Evolutionary conservation across 331 rosid genomes (phyloP).

Genomic region (Malus hybrid): DNA sequence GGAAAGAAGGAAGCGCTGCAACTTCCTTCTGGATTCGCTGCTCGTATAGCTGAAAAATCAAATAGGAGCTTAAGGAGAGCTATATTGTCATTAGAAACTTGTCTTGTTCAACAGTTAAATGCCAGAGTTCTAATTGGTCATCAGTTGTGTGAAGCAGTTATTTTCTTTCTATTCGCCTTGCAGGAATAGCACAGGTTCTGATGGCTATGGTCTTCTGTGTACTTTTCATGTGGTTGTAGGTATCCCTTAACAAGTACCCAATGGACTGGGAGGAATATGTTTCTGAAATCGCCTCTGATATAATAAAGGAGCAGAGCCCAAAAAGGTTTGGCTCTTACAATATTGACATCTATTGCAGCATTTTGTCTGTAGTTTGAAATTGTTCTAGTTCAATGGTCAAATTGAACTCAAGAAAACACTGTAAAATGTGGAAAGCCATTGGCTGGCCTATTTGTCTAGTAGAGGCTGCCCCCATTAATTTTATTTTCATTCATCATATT

Average conservation of each 20-base stretch:
- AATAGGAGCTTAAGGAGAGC: conserved; percentile 86
- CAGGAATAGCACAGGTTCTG: conserved; percentile 7
- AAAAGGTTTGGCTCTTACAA: conserved; percentile 48
- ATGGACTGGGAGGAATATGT: conserved; percentile 98
- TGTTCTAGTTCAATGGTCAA: neutral
- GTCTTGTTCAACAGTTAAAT: conserved; percentile 85
- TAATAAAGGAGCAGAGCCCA: conserved; percentile 97
- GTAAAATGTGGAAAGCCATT: neutral
- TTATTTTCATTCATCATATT: neutral
- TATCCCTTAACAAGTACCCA: conserved; percentile 75
- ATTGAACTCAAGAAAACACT: neutral
- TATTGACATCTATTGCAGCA: neutral
- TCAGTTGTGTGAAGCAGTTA: conserved; percentile 4
- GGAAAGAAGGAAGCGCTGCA: conserved; percentile 85
- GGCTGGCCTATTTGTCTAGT: neutral
- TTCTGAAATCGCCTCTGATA: conserved; percentile 79
- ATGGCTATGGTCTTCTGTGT: conserved; percentile 12
- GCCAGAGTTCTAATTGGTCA: conserved; percentile 9
- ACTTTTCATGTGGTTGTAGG: conserved; percentile 33
- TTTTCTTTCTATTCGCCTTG: conserved; percentile 2
- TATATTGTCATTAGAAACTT: conserved; percentile 77
- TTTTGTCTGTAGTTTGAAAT: neutral
- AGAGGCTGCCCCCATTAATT: neutral
- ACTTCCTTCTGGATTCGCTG: conserved; percentile 68
- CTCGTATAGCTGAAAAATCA: conserved; percentile 75